Evolutionary conservation across 2,329 filamentous ascomycete species (phyloP).

Genomic region (Colletotrichum musicola): DNA sequence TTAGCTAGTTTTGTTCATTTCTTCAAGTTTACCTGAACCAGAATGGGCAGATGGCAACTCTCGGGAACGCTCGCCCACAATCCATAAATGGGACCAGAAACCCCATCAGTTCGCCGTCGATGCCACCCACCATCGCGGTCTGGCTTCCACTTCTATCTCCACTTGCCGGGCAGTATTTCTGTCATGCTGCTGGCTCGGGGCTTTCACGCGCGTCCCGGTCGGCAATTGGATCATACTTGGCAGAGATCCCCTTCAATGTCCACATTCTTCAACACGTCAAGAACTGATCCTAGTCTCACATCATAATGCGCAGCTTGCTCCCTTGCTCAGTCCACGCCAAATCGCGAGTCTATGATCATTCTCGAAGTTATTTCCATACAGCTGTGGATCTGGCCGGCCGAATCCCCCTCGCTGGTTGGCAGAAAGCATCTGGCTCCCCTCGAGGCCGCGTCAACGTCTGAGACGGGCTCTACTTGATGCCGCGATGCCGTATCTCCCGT

Average conservation of each 20-base stretch:
- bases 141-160: neutral
- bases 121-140: neutral
- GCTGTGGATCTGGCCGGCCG: neutral
- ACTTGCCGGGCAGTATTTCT: neutral
- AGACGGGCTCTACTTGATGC: neutral
- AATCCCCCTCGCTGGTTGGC: neutral
- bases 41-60: neutral
- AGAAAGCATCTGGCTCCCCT: neutral
- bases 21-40: too few relatives aligned
- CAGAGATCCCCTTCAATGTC: neutral
- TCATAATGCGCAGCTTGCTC: neutral
- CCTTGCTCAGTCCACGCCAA: neutral
- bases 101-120: neutral
- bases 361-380: neutral
- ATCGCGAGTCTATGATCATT: neutral
- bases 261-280: neutral
- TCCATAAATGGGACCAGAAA: neutral
- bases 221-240: neutral
- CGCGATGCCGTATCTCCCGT: neutral
- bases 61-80: slow-evolving; percentile 12
- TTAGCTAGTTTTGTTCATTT: neutral
- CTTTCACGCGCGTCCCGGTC: neutral
- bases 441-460: slow-evolving; percentile 1
- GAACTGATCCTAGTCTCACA: neutral
- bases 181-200: neutral